These are phyloP conservation scores for Gymnopilus dilepis DNA, from an alignment of 768 basidiomycete species.

Conservation along the genomic window DNA sequence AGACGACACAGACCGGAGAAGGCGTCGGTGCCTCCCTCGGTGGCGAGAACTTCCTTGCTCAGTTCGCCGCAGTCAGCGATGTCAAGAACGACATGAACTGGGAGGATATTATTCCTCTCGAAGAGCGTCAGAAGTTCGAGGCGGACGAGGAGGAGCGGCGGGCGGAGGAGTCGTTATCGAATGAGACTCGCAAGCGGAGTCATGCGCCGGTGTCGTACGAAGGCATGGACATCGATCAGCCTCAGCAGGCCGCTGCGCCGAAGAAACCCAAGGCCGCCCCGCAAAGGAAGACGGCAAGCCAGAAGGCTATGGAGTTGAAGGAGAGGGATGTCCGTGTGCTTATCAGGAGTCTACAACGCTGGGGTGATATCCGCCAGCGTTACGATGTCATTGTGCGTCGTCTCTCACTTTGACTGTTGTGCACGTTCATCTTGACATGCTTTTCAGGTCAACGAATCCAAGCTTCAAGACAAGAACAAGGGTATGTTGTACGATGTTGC, in stretches of 20 bases:
- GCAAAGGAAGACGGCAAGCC: conserved; percentile 87
- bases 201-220: conserved; percentile 90
- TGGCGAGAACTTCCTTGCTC: conserved; percentile 94
- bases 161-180: conserved; percentile 70
- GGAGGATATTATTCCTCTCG: conserved; percentile 98
- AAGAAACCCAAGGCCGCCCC: conserved; percentile 80
- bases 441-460: conserved; percentile 81
- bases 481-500: conserved; percentile 89
- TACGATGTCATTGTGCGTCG: conserved; percentile 90
- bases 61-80: conserved; percentile 95
- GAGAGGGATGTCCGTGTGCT: conserved; percentile 96
- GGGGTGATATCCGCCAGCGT: conserved; percentile 95
- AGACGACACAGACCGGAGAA: conserved; percentile 85
- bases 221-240: conserved; percentile 90
- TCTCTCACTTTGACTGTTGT: conserved; percentile 5
- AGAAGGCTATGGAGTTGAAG: conserved; percentile 96
- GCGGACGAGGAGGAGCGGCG: conserved; percentile 79
- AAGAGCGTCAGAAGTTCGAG: conserved; percentile 86
- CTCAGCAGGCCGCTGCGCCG: conserved; percentile 59
- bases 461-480: conserved; percentile 92
- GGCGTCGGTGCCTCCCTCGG: conserved; percentile 89
- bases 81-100: conserved; percentile 98
- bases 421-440: not conserved
- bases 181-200: conserved; percentile 80
- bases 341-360: conserved; percentile 93